Percentiles rank a stretch among this genome's conserved stretches.
These are phyloP conservation scores for Sugiyamaella qingdaonensis DNA, from an alignment of 805 yeast genomes.

Conservation along the genomic window DNA sequence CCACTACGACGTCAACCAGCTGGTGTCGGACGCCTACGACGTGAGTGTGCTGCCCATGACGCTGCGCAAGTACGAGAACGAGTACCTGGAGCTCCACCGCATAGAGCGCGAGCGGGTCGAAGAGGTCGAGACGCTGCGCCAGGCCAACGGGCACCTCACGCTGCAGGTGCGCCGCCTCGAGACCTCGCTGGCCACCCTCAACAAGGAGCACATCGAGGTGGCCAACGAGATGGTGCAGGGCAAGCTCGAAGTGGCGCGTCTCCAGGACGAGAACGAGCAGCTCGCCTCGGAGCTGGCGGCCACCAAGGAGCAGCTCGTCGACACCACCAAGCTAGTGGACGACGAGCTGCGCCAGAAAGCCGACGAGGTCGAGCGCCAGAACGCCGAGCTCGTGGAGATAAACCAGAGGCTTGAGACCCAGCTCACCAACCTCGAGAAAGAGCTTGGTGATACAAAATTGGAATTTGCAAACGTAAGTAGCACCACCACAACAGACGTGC, in stretches of 20 bases:
- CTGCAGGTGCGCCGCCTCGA: constrained; percentile 72
- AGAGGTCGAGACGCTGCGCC: constrained; percentile 55
- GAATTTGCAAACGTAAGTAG: constrained; percentile 24
- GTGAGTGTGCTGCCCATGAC: constrained; percentile 70
- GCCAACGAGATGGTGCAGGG: constrained; percentile 85
- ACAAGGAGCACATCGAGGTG: constrained; percentile 77
- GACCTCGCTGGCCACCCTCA: constrained; percentile 60
- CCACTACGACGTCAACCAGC: constrained; percentile 60
- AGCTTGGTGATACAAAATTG: constrained; percentile 33
- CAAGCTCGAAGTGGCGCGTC: constrained; percentile 67
- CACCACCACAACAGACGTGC: not conserved
- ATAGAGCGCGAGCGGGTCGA: constrained; percentile 60
- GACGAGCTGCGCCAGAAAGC: constrained; percentile 1
- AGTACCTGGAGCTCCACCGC: constrained; percentile 68
- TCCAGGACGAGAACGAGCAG: constrained; percentile 69
- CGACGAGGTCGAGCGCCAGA: constrained; percentile 42
- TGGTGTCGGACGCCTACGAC: constrained; percentile 74
- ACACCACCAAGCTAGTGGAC: constrained; percentile 5
- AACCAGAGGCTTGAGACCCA: constrained; percentile 56
- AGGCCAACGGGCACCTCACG: constrained; percentile 66
- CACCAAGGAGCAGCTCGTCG: constrained; percentile 20
- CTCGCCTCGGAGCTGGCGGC: constrained; percentile 36
- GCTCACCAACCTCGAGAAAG: constrained; percentile 41
- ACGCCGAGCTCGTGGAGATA: constrained; percentile 61
- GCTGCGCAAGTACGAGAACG: constrained; percentile 64